Evolutionary conservation across 2,329 filamentous ascomycete species (phyloP).

Genomic region (Botrytis squamosa): DNA sequence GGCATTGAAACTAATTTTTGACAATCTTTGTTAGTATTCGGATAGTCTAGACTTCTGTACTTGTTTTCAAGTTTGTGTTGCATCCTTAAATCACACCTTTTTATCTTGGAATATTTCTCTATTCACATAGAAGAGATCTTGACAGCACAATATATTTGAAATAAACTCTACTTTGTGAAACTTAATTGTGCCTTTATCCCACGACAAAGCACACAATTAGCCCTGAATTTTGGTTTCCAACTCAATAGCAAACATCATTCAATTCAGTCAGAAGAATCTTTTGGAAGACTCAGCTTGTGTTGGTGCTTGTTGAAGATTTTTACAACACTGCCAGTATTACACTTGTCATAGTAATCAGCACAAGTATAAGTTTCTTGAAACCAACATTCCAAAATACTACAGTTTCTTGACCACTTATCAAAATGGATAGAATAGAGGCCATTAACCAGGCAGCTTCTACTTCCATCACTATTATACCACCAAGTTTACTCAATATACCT

Average conservation of each 20-base stretch:
- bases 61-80: neutral
- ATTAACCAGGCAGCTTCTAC: neutral
- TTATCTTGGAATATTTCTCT: neutral
- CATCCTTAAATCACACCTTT: neutral
- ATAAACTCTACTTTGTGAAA: neutral
- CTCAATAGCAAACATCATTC: neutral
- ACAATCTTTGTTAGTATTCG: neutral
- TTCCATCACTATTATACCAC: neutral
- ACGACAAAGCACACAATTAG: neutral
- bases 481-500: neutral
- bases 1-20: neutral
- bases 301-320: neutral
- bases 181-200: neutral
- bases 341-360: neutral
- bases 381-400: neutral
- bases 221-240: neutral
- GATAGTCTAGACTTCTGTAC: neutral
- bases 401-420: neutral
- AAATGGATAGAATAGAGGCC: neutral
- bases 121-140: rapidly evolving
- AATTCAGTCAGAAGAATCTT: neutral
- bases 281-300: neutral
- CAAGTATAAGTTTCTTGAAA: neutral
- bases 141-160: neutral
- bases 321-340: neutral